A percentile compares a stretch with the other conserved stretches of the same genome.
phyloP scores from a whole-genome alignment of 108 stramenopile genomes.

The Nitzschia sp. region DNA sequence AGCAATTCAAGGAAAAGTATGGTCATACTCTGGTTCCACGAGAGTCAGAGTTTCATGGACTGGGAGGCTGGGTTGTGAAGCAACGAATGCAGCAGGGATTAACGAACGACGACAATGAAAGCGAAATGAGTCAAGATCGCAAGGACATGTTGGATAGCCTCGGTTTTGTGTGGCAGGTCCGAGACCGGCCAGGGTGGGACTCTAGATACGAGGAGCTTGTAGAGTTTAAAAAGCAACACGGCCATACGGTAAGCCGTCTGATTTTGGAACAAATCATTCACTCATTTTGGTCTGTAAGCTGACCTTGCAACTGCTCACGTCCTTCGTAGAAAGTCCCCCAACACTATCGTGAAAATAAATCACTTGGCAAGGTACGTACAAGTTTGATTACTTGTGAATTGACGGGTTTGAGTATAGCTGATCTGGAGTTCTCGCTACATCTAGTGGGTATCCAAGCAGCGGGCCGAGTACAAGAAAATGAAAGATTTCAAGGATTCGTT shows the following conservation, averaged over 20 bases:
- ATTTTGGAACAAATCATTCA: background rate
- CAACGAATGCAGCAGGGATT: background rate
- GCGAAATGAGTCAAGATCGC: conserved; percentile 64
- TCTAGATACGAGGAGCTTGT: conserved; percentile 65
- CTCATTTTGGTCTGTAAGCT: no score
- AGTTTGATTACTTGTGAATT: background rate
- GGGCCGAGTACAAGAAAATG: conserved; percentile 66
- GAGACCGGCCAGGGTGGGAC: conserved; percentile 73
- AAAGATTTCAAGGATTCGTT: conserved; percentile 66
- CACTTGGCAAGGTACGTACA: conserved; percentile 55
- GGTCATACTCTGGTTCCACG: conserved; percentile 71
- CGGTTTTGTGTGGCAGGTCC: conserved; percentile 76
- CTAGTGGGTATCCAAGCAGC: conserved; percentile 77
- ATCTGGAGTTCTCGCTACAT: background rate
- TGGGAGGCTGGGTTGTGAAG: conserved; percentile 58
- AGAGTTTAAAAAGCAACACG: conserved; percentile 53
- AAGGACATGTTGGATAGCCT: conserved; percentile 54
- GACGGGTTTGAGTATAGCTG: background rate
- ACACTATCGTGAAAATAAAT: conserved; percentile 55
- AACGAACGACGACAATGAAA: conserved; percentile 39
- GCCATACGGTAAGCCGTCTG: conserved; percentile 12
- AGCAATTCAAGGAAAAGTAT: conserved; percentile 54
- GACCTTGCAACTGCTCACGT: no score
- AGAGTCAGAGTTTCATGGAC: conserved; percentile 46
- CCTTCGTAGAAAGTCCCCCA: conserved; percentile 51